Base-by-base conservation (phyloP, 257 asterid species). In the Hygrophila difformis region DNA sequence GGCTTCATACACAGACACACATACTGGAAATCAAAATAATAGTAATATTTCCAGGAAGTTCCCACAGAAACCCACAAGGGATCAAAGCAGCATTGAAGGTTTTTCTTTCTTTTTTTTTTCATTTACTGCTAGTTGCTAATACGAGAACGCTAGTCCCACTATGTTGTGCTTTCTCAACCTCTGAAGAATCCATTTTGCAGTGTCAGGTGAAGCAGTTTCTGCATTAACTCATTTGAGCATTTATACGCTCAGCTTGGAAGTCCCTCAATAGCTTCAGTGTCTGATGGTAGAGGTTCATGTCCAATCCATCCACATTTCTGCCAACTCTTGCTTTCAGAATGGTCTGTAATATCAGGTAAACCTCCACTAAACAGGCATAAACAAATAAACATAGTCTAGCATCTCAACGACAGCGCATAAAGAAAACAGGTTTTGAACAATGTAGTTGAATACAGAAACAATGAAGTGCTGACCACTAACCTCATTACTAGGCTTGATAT, bases 231-330 rank as follows among this genome's bases (percentile, higher is more conserved):
- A 61, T 41, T 11, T 40, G 65, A 33, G 62, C 13, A 36, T 51
- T 66, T 12, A 54, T 58, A 61, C 78, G 85, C 51, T 69, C 87
- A 48, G 81, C 80, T 51, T 73, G 82, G 58, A 86, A 86, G 38
- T 74, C 70, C 66, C 56, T 82, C 76, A 91, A 54, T 24, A 82
- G 79, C 72, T 74, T 67, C 58, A 91, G 49, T 42, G 98, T 65
- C 59, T 86, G 89, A 51, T 44, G 65, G 62, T 91, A 91, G 61
- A 86, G 98, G 63, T 80, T 74, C 39, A 75, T 73, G 72, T 91
- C 98, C 76, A 86, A 66, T 48, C 98, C 98, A 70, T 82, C 96
- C 8, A 86, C 86, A 61, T 71, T 86, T 72, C 96, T 69, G 37
- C 99, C 99, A 7, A 91, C 89, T 39, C 99, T 81, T 38, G 95